Conservation (phyloP, 768 basidiomycete species). For the Tubosaeta sp. region DNA sequence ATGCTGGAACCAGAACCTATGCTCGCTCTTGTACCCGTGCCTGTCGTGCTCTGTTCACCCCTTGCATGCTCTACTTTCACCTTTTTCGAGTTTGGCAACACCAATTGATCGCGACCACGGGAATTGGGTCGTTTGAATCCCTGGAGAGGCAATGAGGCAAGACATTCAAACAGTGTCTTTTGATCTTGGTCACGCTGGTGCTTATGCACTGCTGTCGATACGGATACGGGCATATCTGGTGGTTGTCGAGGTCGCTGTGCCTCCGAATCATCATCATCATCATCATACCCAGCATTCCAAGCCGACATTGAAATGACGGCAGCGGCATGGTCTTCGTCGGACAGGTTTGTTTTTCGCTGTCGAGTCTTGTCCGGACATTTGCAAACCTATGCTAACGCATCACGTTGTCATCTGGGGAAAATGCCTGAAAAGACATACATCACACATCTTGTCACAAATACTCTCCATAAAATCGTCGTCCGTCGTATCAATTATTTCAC, state of each 20-base stretch:
- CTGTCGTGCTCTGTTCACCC: background rate
- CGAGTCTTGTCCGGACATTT: constrained; percentile 69
- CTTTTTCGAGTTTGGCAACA: constrained; percentile 18
- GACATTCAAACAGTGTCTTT: constrained; percentile 21
- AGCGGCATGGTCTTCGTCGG: constrained; percentile 34
- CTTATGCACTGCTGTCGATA: background rate
- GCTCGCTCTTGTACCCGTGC: background rate
- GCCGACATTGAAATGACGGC: constrained; percentile 13
- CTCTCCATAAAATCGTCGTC: constrained; percentile 40
- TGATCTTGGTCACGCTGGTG: constrained; percentile 8
- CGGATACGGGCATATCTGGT: constrained; percentile 1
- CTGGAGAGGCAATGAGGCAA: constrained; percentile 10
- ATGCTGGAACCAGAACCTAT: constrained; percentile 1
- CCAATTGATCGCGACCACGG: constrained; percentile 6
- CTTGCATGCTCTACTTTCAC: constrained; percentile 12
- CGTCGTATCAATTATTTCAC: constrained; percentile 54
- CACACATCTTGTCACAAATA: too few species aligned
- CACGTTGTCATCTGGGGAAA: background rate
- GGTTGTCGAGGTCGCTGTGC: constrained; percentile 1
- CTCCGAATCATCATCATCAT: constrained; percentile 24
- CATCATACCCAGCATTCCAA: constrained; percentile 21
- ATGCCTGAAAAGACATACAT: too few species aligned
- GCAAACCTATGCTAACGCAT: constrained; percentile 54
- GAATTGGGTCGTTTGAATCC: constrained; percentile 26
- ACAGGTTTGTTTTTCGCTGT: constrained; percentile 46